Evolutionary conservation across 768 basidiomycete genomes (phyloP), one percentile per base, ranked within the genome.

Genomic region (Boletus rubroflammeus): DNA sequence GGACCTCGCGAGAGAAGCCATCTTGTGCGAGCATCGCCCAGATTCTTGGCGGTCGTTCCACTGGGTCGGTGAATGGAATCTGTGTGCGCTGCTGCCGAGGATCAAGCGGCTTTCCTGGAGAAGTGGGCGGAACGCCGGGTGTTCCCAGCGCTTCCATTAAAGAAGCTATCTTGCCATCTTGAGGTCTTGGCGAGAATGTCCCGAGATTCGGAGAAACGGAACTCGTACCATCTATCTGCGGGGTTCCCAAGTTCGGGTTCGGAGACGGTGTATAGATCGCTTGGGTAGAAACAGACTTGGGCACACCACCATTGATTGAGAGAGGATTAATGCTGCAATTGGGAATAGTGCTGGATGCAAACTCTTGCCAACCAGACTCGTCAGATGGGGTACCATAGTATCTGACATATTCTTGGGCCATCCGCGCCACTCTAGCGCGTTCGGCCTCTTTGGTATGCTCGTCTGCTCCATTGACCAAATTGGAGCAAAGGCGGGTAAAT

Each of bases 1-100:
- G 75, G 7, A 86, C 74, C 26, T 86, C 85, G 17, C 83, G 75
- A 13, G 87, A 83, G 13, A 93, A 75, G 0, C 88, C 89, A 56
- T 86, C 85, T 42, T 77, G 76, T 11, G 83, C 76, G 13, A 91
- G 73, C 19, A 76, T 73, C 1, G 71, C 62, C 77, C 83, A 84
- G 3, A 85, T 73, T 31, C 73, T 73, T 17, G 55, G 29, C 2
- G 64, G 43, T n/a, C 62, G 63, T 45, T 69, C 65, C 63, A 62
- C 41, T 51, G 56, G 2, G 19, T 67, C 63, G 10, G 56, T 3
- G 5, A 56, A 64, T 10, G 60, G 57, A 47, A 48, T 38, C 15
- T 69, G 70, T 17, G 51, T 25, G 3, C 51, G 65, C 21, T 60
- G 68, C 15, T 68, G 68, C 35, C 57, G 69, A 35, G 56, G 34